Base-by-base conservation (phyloP, 2,329 filamentous ascomycete species). In the Fusarium duplospermum region DNA sequence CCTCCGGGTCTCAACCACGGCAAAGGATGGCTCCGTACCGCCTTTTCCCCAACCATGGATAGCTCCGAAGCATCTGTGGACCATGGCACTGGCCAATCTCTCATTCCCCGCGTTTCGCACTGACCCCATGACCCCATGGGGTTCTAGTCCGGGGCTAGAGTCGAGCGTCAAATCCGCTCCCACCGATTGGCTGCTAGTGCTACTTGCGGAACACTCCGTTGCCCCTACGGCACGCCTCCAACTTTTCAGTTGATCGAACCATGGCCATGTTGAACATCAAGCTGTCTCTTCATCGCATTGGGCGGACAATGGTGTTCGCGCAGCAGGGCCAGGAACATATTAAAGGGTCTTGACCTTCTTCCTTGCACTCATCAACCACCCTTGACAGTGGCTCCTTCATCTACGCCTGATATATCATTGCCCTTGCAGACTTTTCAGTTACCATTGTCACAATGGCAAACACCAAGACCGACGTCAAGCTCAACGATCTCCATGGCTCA, bases 161-260 rank as follows among this genome's bases (percentile, higher is more conserved):
- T 33, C 29, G 18, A 31, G 20, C 2, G 31, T 36, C 52, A 31
- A 57, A 64, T 57, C 54, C 68, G 42, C 71, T 71, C 24, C 74
- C 74, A 29, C 68, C 66, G 40, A 36, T 77, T 54, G 47, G 47
- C n/a, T n/a, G n/a, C n/a, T n/a, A n/a, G n/a, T n/a, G n/a, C 27
- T 54, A 27, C 47, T 54, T n/a, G 47, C 27, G 47, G 47, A 54
- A 31, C 47, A 54, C 18, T 54, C 47, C 47, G 50, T 54, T 29
- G 50, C 16, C 47, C 47, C 47, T 31, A 24, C 9, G 24, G 27
- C 4, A n/a, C 18, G 47, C 18, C 50, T 54, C 50, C 50, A 54
- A 54, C 27, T 54, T 31, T 7, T 29, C 50, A 31, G 14, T 18
- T 31, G 5, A 54, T 54, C 50, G 50, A 7, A 31, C 13, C 24